phyloP scores from a whole-genome alignment of 208 protist genomes.

The Wallacemonas sp. region DNA sequence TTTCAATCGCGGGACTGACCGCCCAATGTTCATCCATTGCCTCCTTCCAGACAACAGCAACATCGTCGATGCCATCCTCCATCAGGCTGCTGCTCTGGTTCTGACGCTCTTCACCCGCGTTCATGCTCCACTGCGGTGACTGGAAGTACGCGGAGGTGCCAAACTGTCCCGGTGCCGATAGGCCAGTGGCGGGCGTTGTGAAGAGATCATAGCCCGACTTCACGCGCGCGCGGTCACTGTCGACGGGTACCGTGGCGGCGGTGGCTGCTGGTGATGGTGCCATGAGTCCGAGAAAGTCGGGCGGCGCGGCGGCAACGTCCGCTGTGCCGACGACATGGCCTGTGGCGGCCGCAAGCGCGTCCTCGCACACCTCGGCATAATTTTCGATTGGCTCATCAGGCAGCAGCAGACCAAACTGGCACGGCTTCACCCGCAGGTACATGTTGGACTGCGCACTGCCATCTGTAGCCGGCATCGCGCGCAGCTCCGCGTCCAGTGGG shows the following conservation, averaged over 20 bases:
- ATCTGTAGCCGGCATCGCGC: slow-evolving; percentile 9
- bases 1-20: background rate
- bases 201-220: background rate
- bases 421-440: slow-evolving; percentile 32
- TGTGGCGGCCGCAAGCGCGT: background rate
- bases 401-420: slow-evolving; percentile 39
- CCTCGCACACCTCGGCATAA: slow-evolving; percentile 14
- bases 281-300: no score
- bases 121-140: slow-evolving; percentile 1
- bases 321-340: background rate
- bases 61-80: slow-evolving; percentile 1
- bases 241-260: no score
- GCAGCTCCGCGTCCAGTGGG: slow-evolving; percentile 56
- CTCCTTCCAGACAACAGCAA: background rate
- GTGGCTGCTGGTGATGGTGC: no score
- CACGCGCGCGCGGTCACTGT: no score
- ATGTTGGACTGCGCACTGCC: background rate
- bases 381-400: slow-evolving; percentile 33
- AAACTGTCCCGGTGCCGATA: background rate
- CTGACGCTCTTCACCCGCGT: background rate
- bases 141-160: background rate
- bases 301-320: background rate
- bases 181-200: background rate
- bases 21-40: background rate
- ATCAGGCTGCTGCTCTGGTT: slow-evolving; percentile 10